A percentile compares a stretch with the other conserved stretches of the same genome.
These are phyloP conservation scores for Fusarium guadeloupense DNA, from an alignment of 2,329 filamentous ascomycete genomes.

Conservation along the genomic window DNA sequence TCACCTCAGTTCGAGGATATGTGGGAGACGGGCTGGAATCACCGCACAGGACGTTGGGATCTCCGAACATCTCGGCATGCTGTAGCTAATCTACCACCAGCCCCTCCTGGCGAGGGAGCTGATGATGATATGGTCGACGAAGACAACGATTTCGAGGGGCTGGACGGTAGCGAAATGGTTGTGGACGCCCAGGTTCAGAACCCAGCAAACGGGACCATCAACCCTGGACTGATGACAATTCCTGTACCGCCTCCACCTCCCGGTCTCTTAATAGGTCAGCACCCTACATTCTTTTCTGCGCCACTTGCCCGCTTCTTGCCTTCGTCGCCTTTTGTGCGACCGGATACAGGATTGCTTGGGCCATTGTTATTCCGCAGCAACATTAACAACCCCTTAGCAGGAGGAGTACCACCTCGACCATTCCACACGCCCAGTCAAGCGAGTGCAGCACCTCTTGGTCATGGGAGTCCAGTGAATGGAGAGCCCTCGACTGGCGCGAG, in stretches of 20 bases:
- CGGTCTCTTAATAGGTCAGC: slow-evolving; percentile 33
- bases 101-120: slow-evolving; percentile 45
- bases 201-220: slow-evolving; percentile 24
- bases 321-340: slow-evolving; percentile 30
- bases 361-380: slow-evolving; percentile 41
- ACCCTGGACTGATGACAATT: slow-evolving; percentile 27
- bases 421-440: slow-evolving; percentile 31
- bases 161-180: slow-evolving; percentile 53
- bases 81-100: slow-evolving; percentile 6
- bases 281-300: slow-evolving; percentile 32
- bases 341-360: slow-evolving; percentile 29
- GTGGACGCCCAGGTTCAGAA: slow-evolving; percentile 47
- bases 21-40: slow-evolving; percentile 45
- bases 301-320: slow-evolving; percentile 29
- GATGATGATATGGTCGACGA: slow-evolving; percentile 57
- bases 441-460: slow-evolving; percentile 45
- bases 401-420: slow-evolving; percentile 28
- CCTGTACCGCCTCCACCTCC: slow-evolving; percentile 44
- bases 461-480: slow-evolving; percentile 37
- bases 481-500: slow-evolving; percentile 47
- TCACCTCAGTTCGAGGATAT: slow-evolving; percentile 58
- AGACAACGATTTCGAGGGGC: slow-evolving; percentile 55
- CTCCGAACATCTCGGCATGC: slow-evolving; percentile 15
- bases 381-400: slow-evolving; percentile 43
- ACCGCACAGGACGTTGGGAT: slow-evolving; percentile 11